Conservation (phyloP, 2,329 filamentous ascomycete genomes). For the Fusarium oxysporum region DNA sequence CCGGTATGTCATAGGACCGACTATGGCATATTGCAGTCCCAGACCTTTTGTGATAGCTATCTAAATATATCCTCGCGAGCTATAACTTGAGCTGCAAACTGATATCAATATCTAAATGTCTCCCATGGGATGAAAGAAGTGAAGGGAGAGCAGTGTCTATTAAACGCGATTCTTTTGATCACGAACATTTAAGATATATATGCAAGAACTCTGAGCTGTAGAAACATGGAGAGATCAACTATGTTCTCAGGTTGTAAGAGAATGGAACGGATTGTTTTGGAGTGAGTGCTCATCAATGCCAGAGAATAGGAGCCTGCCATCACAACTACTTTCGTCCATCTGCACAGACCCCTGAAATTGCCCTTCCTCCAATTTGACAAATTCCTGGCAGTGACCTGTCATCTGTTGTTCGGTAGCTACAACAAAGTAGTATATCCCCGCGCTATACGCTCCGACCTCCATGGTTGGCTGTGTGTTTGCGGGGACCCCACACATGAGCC, state of each 20-base stretch:
- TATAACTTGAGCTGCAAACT: too few relatives aligned
- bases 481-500: background rate
- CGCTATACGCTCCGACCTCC: background rate
- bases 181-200: too few relatives aligned
- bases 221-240: background rate
- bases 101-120: too few relatives aligned
- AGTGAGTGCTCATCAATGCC: background rate
- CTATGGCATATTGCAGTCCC: too few relatives aligned
- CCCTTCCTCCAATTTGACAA: background rate
- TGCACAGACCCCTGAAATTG: background rate
- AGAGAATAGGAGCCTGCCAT: background rate
- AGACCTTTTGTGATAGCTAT: too few relatives aligned
- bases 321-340: too few relatives aligned
- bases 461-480: background rate
- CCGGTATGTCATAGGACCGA: too few relatives aligned
- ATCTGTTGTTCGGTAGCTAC: too few relatives aligned
- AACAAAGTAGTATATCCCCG: background rate
- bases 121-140: too few relatives aligned
- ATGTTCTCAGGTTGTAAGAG: fast-evolving
- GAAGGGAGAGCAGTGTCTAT: too few relatives aligned
- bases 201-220: fast-evolving
- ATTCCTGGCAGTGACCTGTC: fast-evolving
- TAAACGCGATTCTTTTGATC: too few relatives aligned
- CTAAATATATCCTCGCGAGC: too few relatives aligned
- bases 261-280: fast-evolving